Conservation (phyloP, 176 grass and related monocot genomes). For the Oryza coarctata region DNA sequence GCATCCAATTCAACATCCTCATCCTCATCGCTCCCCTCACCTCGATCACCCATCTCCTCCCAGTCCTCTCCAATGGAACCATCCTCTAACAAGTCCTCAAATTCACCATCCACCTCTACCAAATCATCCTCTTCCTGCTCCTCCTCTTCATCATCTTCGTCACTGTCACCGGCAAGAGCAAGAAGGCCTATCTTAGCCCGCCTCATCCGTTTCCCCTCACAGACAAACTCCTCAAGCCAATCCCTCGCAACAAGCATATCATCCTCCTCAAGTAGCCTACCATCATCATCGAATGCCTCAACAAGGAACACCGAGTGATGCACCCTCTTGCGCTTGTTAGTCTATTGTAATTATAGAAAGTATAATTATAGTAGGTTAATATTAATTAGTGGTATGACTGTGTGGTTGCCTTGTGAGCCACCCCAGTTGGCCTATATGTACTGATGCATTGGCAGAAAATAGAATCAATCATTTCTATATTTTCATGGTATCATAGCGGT, state of each 20-base stretch:
- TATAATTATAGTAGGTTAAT: too few relatives aligned
- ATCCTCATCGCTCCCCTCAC: constrained; percentile 24
- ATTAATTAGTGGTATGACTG: too few relatives aligned
- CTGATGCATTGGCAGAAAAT: too few relatives aligned
- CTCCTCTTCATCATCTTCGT: constrained; percentile 25
- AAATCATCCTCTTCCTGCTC: constrained; percentile 20
- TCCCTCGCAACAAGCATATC: constrained; percentile 62
- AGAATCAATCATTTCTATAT: too few relatives aligned
- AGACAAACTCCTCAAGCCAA: constrained; percentile 58
- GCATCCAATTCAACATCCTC: constrained; percentile 41
- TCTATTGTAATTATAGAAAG: too few relatives aligned
- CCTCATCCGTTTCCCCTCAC: constrained; percentile 60
- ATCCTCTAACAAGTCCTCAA: constrained; percentile 57
- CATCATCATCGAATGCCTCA: constrained; percentile 65
- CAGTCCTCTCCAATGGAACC: constrained; percentile 59
- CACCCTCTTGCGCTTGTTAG: constrained; percentile 78
- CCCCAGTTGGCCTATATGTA: too few relatives aligned
- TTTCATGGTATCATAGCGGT: too few relatives aligned
- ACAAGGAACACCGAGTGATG: constrained; percentile 69
- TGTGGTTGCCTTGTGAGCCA: too few relatives aligned
- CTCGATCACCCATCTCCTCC: constrained; percentile 49
- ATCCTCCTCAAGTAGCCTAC: constrained; percentile 65
- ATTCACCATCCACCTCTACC: constrained; percentile 47
- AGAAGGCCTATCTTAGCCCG: constrained; percentile 37
- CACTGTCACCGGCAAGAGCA: neutral